phyloP scores from a whole-genome alignment of 2,329 filamentous ascomycete genomes.

The Emericellopsis cladophorae region DNA sequence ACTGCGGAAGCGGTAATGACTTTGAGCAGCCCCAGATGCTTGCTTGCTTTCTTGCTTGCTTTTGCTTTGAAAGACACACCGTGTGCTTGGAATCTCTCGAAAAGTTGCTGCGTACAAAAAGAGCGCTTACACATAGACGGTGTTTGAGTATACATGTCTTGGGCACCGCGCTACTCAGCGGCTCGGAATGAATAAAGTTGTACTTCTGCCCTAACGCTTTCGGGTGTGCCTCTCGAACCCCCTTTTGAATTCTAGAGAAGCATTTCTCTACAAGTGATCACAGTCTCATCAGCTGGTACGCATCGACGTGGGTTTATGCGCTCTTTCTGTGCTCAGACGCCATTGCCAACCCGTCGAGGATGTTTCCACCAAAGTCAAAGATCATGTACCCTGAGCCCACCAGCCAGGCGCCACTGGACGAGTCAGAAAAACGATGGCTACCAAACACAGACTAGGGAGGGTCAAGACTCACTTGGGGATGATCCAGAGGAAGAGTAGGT shows the following conservation, averaged over 20 bases:
- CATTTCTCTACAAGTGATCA: too few species aligned
- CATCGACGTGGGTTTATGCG: constrained; percentile 16
- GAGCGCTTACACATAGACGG: too few species aligned
- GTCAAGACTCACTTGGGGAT: constrained; percentile 38
- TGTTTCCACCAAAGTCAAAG: constrained; percentile 32
- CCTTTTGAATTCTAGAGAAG: too few species aligned
- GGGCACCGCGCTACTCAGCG: too few species aligned
- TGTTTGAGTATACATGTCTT: too few species aligned
- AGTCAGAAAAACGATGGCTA: not conserved
- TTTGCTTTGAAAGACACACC: not conserved
- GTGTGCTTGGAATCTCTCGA: too few species aligned
- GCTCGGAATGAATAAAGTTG: too few species aligned
- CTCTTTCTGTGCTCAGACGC: constrained; percentile 24
- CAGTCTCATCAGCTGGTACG: too few species aligned
- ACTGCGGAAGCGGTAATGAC: too few species aligned
- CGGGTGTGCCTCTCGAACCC: too few species aligned
- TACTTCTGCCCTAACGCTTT: too few species aligned
- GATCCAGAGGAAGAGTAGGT: constrained; percentile 40
- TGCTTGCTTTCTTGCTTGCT: not conserved
- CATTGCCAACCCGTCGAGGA: constrained; percentile 29
- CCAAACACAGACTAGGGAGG: not conserved
- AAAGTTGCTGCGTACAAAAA: too few species aligned
- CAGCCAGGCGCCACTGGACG: constrained; percentile 40
- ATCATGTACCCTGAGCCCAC: constrained; percentile 39
- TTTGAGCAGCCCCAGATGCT: not conserved